These are phyloP conservation scores for Schizopora paradoxa DNA, from an alignment of 1,284 basidiomycete genomes.

Conservation along the genomic window DNA sequence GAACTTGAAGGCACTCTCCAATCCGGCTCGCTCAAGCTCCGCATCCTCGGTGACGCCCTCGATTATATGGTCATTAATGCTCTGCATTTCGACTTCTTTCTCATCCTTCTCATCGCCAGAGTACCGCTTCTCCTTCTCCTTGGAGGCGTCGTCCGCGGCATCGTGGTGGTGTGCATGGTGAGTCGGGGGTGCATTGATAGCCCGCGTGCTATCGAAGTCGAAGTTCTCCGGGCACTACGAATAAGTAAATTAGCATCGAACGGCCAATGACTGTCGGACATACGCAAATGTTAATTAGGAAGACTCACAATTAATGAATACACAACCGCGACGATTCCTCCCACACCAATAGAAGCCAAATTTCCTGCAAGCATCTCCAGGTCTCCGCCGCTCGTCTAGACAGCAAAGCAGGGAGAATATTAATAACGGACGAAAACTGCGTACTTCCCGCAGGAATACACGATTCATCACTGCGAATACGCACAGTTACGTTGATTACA, in stretches of 20 bases:
- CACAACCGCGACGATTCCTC: slow-evolving; percentile 67
- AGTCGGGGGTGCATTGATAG: slow-evolving; percentile 50
- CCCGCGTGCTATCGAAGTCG: slow-evolving; percentile 73
- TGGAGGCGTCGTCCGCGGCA: slow-evolving; percentile 13
- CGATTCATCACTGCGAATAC: slow-evolving; percentile 23
- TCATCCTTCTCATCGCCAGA: slow-evolving; percentile 39
- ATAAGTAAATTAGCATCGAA: neutral
- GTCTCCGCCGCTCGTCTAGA: slow-evolving; percentile 43
- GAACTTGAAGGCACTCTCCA: slow-evolving; percentile 72
- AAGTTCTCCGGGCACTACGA: slow-evolving; percentile 74
- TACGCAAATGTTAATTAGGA: neutral
- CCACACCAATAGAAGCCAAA: slow-evolving; percentile 78
- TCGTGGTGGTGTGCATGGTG: slow-evolving; percentile 8
- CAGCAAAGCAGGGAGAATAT: slow-evolving; percentile 24
- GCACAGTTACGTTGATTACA: slow-evolving; percentile 66
- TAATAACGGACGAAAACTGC: neutral
- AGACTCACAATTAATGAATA: slow-evolving; percentile 55
- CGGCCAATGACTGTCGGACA: neutral
- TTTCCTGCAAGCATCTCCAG: slow-evolving; percentile 86
- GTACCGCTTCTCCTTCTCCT: slow-evolving; percentile 24
- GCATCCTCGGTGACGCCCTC: slow-evolving; percentile 40
- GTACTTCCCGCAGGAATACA: neutral
- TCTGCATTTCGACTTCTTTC: slow-evolving; percentile 24
- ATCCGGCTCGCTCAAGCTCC: slow-evolving; percentile 55
- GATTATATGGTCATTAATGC: slow-evolving; percentile 30